Percentiles rank a stretch among this genome's conserved stretches.
Conservation (phyloP, 1,139 yeast species). For the Pneumocystis oryctolagi region DNA sequence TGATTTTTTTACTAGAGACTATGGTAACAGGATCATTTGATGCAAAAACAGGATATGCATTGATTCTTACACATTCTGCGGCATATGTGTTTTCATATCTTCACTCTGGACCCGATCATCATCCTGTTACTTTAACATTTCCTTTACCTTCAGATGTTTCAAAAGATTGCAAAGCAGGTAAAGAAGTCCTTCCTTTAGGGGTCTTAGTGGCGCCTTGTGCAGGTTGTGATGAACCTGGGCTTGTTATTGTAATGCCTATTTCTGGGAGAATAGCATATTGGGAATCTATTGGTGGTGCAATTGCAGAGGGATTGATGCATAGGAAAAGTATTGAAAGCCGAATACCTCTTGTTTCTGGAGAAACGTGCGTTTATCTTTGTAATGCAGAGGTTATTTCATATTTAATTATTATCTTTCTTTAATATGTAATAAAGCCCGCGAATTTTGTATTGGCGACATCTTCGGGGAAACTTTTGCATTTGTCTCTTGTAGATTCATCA, state of each 20-base stretch:
- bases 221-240: constrained; percentile 46
- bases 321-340: constrained; percentile 27
- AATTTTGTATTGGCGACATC: constrained; percentile 64
- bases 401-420: not conserved
- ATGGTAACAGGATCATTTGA: constrained; percentile 39
- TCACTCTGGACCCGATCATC: constrained; percentile 45
- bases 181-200: constrained; percentile 47
- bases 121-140: constrained; percentile 38
- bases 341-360: constrained; percentile 33
- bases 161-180: constrained; percentile 41
- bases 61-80: constrained; percentile 36
- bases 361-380: constrained; percentile 42
- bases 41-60: constrained; percentile 38
- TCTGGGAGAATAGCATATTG: constrained; percentile 46
- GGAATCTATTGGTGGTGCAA: constrained; percentile 54
- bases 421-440: constrained; percentile 41
- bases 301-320: constrained; percentile 43
- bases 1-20: constrained; percentile 4
- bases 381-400: constrained; percentile 21
- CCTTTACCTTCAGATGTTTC: constrained; percentile 24
- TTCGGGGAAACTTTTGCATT: constrained; percentile 47
- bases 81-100: constrained; percentile 44
- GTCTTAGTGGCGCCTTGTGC: constrained; percentile 21
- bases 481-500: constrained; percentile 50
- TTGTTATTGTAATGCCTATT: constrained; percentile 42